Percentiles rank a stretch among this genome's conserved stretches.
Evolutionary conservation across 2,329 filamentous ascomycete species (phyloP).

Genomic region (Trichoderma brevicompactum): DNA sequence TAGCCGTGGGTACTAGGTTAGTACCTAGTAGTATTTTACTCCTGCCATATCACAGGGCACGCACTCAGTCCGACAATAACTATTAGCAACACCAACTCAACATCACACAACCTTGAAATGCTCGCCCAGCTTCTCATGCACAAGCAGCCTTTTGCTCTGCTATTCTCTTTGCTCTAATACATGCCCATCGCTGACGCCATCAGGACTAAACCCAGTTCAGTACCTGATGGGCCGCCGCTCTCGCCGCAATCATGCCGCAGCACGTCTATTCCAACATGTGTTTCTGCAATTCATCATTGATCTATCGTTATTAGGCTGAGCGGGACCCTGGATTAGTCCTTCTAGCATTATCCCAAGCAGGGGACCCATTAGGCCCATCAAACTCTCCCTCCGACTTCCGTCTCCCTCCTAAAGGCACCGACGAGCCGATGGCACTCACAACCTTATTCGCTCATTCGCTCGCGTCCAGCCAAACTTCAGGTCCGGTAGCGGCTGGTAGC

Average conservation of each 20-base stretch:
- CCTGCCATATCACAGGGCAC: too few relatives aligned
- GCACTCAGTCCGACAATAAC: not conserved
- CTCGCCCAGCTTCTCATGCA: not conserved
- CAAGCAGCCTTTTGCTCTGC: not conserved
- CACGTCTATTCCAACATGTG: slow-evolving; percentile 11
- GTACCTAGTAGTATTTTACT: too few relatives aligned
- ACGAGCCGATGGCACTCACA: slow-evolving; percentile 27
- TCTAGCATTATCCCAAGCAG: not conserved
- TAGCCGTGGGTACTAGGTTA: too few relatives aligned
- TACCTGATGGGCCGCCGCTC: slow-evolving; percentile 9
- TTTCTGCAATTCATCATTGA: not conserved
- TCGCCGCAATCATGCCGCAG: slow-evolving; percentile 24
- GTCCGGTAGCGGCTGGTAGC: slow-evolving; percentile 10
- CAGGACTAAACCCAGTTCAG: slow-evolving; percentile 27
- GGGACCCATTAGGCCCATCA: not conserved
- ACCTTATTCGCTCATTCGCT: slow-evolving; percentile 1
- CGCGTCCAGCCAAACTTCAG: not conserved
- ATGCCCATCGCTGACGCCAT: slow-evolving; percentile 20
- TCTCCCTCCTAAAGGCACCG: not conserved
- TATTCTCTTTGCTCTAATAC: not conserved
- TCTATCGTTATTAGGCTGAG: slow-evolving; percentile 1
- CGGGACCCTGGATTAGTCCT: slow-evolving; percentile 20
- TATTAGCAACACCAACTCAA: not conserved
- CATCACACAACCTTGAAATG: not conserved
- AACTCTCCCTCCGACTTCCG: slow-evolving; percentile 29